phyloP scores from a whole-genome alignment of 805 yeast genomes.

The Pichia thaimueangensis region DNA sequence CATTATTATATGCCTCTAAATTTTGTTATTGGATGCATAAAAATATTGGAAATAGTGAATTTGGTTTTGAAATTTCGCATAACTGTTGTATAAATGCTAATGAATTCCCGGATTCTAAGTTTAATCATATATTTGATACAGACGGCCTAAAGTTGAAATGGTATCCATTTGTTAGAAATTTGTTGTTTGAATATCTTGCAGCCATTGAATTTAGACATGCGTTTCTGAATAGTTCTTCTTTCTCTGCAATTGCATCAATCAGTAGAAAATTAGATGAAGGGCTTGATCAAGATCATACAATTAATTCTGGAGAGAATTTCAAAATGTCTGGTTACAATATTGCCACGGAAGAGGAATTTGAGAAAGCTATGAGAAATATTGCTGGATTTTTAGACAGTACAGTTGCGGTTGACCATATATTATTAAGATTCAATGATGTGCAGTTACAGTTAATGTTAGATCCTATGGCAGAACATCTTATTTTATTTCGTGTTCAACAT shows the following conservation, averaged over 20 bases:
- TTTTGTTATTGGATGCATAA: conserved; percentile 63
- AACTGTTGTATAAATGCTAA: conserved; percentile 50
- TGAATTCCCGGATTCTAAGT: conserved; percentile 23
- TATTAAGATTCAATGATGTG: conserved; percentile 67
- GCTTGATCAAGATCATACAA: background rate
- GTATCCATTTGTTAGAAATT: conserved; percentile 65
- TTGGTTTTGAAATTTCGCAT: conserved; percentile 54
- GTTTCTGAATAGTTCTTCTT: conserved; percentile 30
- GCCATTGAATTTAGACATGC: conserved; percentile 41
- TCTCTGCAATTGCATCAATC: conserved; percentile 25
- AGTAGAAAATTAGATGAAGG: conserved; percentile 4
- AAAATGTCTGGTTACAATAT: conserved; percentile 1
- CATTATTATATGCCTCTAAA: conserved; percentile 61
- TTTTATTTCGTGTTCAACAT: conserved; percentile 66
- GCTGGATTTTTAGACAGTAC: conserved; percentile 30
- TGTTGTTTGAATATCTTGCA: conserved; percentile 53
- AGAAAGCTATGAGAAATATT: conserved; percentile 42
- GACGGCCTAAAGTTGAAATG: conserved; percentile 73
- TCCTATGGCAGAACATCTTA: conserved; percentile 47
- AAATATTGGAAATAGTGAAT: conserved; percentile 27
- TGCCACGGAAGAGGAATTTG: conserved; percentile 34
- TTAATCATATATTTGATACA: conserved; percentile 63
- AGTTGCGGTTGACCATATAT: conserved; percentile 45
- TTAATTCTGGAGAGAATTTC: background rate
- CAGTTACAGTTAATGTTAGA: conserved; percentile 67